phyloP scores from a whole-genome alignment of 176 grass and related monocot genomes.

The Aegilops longissima region DNA sequence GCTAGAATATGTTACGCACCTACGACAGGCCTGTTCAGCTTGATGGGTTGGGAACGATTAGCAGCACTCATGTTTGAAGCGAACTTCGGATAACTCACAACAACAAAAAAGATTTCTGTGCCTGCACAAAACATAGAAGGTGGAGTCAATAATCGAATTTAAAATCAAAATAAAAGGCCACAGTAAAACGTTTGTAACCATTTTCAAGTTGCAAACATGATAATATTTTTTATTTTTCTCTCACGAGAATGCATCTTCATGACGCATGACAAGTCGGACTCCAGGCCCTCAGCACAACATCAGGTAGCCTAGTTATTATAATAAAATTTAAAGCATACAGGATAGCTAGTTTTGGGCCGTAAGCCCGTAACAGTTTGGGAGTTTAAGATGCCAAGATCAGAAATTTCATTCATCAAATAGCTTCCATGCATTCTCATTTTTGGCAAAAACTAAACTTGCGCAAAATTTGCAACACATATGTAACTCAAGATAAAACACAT shows the following conservation, averaged over 20 bases:
- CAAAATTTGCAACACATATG: background rate
- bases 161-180: conserved; percentile 8
- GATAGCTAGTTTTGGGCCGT: background rate
- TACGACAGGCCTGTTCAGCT: conserved; percentile 48
- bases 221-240: background rate
- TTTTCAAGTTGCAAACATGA: conserved; percentile 13
- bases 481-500: conserved; percentile 11
- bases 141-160: conserved; percentile 16
- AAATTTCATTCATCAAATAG: background rate
- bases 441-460: background rate
- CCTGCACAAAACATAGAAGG: conserved; percentile 26
- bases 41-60: conserved; percentile 45
- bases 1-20: conserved; percentile 21
- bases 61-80: conserved; percentile 48
- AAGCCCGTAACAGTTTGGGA: background rate
- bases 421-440: background rate
- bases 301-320: background rate
- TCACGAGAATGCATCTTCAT: background rate
- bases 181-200: background rate
- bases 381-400: background rate
- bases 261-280: conserved; percentile 4
- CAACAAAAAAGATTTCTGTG: conserved; percentile 1
- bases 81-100: conserved; percentile 34
- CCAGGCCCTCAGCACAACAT: conserved; percentile 10
- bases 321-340: background rate